These are phyloP conservation scores for Aspergillus carbonarius DNA, from an alignment of 2,329 filamentous ascomycete species.

Conservation along the genomic window DNA sequence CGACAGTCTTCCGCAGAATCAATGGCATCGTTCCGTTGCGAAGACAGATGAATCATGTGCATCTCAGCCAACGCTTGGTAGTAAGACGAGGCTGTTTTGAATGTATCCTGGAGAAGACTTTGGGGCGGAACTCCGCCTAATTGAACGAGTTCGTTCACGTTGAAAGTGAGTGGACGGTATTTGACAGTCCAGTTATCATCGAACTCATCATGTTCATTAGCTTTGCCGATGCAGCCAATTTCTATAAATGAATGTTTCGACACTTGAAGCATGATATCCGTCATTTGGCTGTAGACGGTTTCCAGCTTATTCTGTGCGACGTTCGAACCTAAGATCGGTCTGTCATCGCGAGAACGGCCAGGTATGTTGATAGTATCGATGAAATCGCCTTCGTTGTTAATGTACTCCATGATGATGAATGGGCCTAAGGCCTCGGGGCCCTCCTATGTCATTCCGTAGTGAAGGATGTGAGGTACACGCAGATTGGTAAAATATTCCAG, in stretches of 20 bases:
- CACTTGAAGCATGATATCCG: conserved; percentile 29
- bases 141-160: conserved; percentile 41
- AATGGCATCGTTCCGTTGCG: neutral
- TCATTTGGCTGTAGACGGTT: conserved; percentile 20
- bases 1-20: neutral
- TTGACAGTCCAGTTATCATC: conserved; percentile 32
- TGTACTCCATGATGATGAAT: conserved; percentile 7
- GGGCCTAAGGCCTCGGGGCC: neutral
- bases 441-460: neutral
- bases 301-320: conserved; percentile 11
- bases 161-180: conserved; percentile 40
- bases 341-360: neutral
- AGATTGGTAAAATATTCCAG: conserved; percentile 18
- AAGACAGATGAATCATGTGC: neutral
- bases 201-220: conserved; percentile 4
- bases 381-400: neutral
- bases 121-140: conserved; percentile 31
- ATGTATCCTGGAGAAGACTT: conserved; percentile 25
- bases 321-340: conserved; percentile 9
- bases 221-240: conserved; percentile 40
- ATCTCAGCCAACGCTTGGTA: neutral
- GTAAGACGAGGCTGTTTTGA: neutral
- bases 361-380: conserved; percentile 1
- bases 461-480: conserved; percentile 16
- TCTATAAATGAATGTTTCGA: conserved; percentile 30